Base-by-base conservation (phyloP, 2,329 filamentous ascomycete genomes). In the Dactylonectria macrodidyma region DNA sequence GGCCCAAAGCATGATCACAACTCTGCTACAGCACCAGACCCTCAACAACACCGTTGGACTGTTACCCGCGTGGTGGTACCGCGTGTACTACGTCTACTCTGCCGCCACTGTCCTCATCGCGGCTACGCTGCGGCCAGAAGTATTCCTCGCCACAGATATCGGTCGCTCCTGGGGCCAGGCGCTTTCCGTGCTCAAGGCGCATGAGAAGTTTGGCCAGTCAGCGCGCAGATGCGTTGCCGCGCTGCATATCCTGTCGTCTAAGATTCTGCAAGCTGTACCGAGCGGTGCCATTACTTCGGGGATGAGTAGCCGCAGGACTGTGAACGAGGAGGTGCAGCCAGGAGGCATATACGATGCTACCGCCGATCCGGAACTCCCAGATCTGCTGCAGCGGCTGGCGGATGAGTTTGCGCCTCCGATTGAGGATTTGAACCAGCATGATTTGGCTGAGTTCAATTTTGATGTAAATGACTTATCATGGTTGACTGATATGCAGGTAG, bases 21-120 rank as follows among this genome's bases (percentile, higher is more conserved):
- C 73, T 1, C 72, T 82, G 1, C 70, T 77, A 1, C 60, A 76
- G 12, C 75, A 81, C 47, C 78, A 79, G n/a, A 68, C 71, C 0
- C 65, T 71, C 6, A 78, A 82, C 7, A 76, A 73, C 5, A 79
- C 77, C 0, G 73, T 81, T 1, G 80, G 80, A 0, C 69, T 81
- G 0, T 69, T 82, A 0, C 81, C 80, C 2, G 80, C 80, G 0
- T 83, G 81, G 81, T 82, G 81, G 81, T 81, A 83, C 50, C 72
- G 80, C 1, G 74, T 82, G 0, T 82, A 80, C 62, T 82, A 81
- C 16, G 69, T 82, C 16, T 81, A 81, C 71, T 78, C 79, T 0
- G 80, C 81, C 0, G 78, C 81, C 1, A 81, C 78, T 0, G 73
- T 82, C 0, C 74, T 83, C 2, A 78, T 82, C 3, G 80, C 79